Evolutionary conservation across 805 yeast genomes (phyloP), one percentile per base, ranked within the genome.

Genomic region (Schwanniomyces pseudopolymorphus): DNA sequence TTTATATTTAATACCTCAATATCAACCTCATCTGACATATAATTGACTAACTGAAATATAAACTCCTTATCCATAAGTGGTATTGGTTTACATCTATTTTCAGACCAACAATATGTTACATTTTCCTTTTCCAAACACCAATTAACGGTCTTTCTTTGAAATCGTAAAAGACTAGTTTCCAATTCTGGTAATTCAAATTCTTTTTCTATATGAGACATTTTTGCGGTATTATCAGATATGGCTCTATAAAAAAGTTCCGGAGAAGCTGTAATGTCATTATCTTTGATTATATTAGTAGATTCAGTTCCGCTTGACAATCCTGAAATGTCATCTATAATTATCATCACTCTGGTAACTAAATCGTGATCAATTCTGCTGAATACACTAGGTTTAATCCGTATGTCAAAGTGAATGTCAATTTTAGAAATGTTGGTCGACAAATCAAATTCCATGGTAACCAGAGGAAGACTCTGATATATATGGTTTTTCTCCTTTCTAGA

Each of bases 71-170:
- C 40, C 42, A 64, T 57, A 5, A 66, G 49, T 1, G 60, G 59
- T 0, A 56, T 36, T 2, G 49, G 45, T 10, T 51, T 50, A 14
- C 67, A 64, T 4, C 62, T 24, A 20, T 57, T 54, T 0, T 63
- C 57, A 0, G 51, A 40, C 27, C 55, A 52, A 48, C 71, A 61
- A 45, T 71, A 74, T 9, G 36, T 24, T 4, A 71, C 72, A 36
- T 79, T 72, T 57, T 84, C 89, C 48, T 69, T 73, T 0, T 62
- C 50, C 4, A 84, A 61, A 56, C 83, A 63, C 89, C 89, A 84
- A 14, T 66, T 60, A 1, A 84, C 71, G 2, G 86, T 74, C 37
- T 72, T 75, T 4, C 67, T 69, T 58, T 84, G 89, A 49, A 82
- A 84, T 2, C 64, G 64, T 21, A 79, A 56, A 6, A 80, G 60